These are phyloP conservation scores for Daldinia childiae DNA, from an alignment of 495 filamentous ascomycete genomes.

Conservation along the genomic window DNA sequence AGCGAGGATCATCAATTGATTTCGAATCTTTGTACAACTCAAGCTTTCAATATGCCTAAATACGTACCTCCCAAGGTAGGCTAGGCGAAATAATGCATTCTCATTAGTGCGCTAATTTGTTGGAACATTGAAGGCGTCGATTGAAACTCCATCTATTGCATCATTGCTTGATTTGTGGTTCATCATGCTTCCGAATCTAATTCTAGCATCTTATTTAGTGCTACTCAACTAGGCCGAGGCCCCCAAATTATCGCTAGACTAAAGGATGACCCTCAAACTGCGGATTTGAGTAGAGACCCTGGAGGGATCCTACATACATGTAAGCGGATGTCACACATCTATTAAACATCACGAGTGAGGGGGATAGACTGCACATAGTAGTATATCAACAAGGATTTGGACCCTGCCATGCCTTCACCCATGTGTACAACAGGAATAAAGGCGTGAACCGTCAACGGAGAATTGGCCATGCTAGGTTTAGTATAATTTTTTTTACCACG, in stretches of 20 bases:
- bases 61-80: background rate
- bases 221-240: background rate
- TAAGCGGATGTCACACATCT: slow-evolving; percentile 26
- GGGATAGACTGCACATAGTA: slow-evolving; percentile 1
- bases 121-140: background rate
- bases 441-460: slow-evolving; percentile 20
- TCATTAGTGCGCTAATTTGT: background rate
- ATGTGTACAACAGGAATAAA: slow-evolving; percentile 24
- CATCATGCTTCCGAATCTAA: background rate
- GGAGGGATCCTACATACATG: slow-evolving; percentile 14
- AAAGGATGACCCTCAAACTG: slow-evolving; percentile 5
- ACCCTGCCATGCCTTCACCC: slow-evolving; percentile 20
- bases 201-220: slow-evolving; percentile 8
- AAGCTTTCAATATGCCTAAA: background rate
- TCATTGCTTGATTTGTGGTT: slow-evolving; percentile 8
- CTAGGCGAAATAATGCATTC: background rate
- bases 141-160: slow-evolving; percentile 13
- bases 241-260: slow-evolving; percentile 8
- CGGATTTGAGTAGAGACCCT: slow-evolving; percentile 23
- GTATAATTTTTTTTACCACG: slow-evolving; percentile 42
- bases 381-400: slow-evolving; percentile 27
- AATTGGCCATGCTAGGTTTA: slow-evolving; percentile 27
- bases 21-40: slow-evolving; percentile 3
- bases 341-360: slow-evolving; percentile 34
- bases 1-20: background rate